These are phyloP conservation scores for Pyracantha coccinea DNA, from an alignment of 331 rosid species.

Conservation along the genomic window DNA sequence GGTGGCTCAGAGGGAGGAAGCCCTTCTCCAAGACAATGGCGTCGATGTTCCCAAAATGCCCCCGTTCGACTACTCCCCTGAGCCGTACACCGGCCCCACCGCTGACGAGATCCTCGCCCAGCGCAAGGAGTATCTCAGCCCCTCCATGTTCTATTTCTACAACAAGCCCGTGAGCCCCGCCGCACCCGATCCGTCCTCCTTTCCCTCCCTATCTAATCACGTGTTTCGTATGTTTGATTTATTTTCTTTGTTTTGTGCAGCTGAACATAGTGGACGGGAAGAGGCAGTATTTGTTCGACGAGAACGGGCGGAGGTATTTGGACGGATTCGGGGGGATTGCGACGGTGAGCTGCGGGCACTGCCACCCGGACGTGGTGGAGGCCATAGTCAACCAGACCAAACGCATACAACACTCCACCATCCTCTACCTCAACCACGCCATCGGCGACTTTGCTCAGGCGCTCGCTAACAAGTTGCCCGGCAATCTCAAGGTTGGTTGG, in stretches of 20 bases:
- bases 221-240: background rate
- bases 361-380: slow-evolving; percentile 86
- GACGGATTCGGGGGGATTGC: slow-evolving; percentile 96
- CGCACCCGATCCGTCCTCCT: slow-evolving; percentile 3
- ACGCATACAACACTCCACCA: slow-evolving; percentile 77
- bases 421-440: slow-evolving; percentile 69
- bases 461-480: slow-evolving; percentile 75
- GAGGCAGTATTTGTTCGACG: slow-evolving; percentile 84
- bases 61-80: slow-evolving; percentile 60
- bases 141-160: slow-evolving; percentile 55
- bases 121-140: slow-evolving; percentile 72
- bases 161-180: slow-evolving; percentile 52
- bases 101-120: slow-evolving; percentile 59
- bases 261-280: slow-evolving; percentile 74
- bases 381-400: slow-evolving; percentile 69
- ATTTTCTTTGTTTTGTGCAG: slow-evolving; percentile 22
- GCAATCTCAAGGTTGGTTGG: slow-evolving; percentile 61
- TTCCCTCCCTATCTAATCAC: background rate
- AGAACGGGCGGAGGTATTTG: slow-evolving; percentile 70
- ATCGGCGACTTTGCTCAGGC: slow-evolving; percentile 80
- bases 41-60: slow-evolving; percentile 37
- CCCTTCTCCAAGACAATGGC: slow-evolving; percentile 16
- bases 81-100: slow-evolving; percentile 64
- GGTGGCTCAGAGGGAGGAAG: slow-evolving; percentile 21
- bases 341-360: slow-evolving; percentile 92